Evolutionary conservation across 2,329 filamentous ascomycete genomes (phyloP).

Genomic region (Teratosphaeriaceae sp.): DNA sequence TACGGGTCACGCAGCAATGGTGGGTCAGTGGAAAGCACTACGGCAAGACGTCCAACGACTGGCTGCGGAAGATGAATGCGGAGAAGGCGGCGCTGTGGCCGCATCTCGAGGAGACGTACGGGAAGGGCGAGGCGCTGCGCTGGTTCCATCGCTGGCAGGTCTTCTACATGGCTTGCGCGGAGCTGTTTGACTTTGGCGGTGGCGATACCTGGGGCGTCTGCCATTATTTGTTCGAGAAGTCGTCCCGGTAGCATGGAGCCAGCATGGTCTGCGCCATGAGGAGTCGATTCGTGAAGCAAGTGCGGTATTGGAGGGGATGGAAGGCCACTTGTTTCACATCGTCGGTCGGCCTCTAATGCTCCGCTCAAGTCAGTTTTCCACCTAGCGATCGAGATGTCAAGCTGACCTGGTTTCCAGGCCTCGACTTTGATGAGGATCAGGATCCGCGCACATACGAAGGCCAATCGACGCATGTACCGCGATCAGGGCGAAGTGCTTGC

Average conservation of each 20-base stretch:
- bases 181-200: constrained; percentile 59
- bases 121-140: constrained; percentile 50
- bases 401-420: too few species aligned
- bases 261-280: too few species aligned
- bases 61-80: constrained; percentile 54
- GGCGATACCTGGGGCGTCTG: constrained; percentile 63
- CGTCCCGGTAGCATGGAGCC: constrained; percentile 2
- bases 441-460: too few species aligned
- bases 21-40: constrained; percentile 65
- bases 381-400: too few species aligned
- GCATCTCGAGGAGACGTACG: constrained; percentile 58
- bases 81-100: constrained; percentile 58
- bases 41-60: constrained; percentile 64
- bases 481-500: too few species aligned
- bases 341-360: too few species aligned
- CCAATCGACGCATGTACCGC: too few species aligned
- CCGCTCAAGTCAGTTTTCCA: too few species aligned
- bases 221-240: constrained; percentile 61
- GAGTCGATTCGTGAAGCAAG: too few species aligned
- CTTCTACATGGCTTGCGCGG: constrained; percentile 65
- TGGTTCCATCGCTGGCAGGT: constrained; percentile 69
- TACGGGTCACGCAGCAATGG: constrained; percentile 58
- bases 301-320: too few species aligned
- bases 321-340: too few species aligned
- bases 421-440: too few species aligned